These are phyloP conservation scores for Mortierella sp. DNA, from an alignment of 371 early-diverging fungal genomes.

Conservation along the genomic window DNA sequence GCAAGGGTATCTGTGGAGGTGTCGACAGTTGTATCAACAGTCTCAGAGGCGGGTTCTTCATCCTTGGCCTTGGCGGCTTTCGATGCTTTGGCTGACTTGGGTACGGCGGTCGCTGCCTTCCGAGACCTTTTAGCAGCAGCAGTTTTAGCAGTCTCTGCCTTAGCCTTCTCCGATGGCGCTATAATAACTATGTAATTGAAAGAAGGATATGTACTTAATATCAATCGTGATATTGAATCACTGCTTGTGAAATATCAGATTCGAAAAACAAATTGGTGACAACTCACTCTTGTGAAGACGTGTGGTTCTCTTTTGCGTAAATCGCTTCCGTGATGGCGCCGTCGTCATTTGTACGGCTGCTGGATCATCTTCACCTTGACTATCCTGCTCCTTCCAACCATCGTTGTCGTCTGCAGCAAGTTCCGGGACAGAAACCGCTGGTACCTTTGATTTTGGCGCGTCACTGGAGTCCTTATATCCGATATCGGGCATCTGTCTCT, in stretches of 20 bases:
- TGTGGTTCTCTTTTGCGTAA: constrained; percentile 53
- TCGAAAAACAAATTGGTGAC: neutral
- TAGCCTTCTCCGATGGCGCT: constrained; percentile 43
- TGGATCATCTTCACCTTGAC: neutral
- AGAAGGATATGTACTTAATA: neutral
- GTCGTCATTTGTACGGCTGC: neutral
- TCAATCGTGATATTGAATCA: neutral
- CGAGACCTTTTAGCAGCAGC: constrained; percentile 14
- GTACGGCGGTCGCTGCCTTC: neutral
- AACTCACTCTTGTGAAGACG: constrained; percentile 49
- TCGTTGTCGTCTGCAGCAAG: neutral
- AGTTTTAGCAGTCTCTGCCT: neutral
- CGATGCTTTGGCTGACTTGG: neutral
- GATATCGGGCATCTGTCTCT: neutral
- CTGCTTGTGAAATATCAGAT: neutral
- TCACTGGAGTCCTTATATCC: neutral
- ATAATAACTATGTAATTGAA: constrained; percentile 34
- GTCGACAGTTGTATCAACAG: neutral
- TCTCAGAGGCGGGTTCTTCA: neutral
- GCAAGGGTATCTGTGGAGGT: neutral
- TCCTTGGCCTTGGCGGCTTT: neutral
- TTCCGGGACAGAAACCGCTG: neutral
- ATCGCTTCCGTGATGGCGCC: constrained; percentile 36
- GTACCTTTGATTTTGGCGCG: neutral
- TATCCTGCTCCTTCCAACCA: constrained; percentile 25